A percentile compares a stretch with the other conserved stretches of the same genome.
Evolutionary conservation across 164 flowering plant genomes (phyloP).

Genomic region (Saururus chinensis): DNA sequence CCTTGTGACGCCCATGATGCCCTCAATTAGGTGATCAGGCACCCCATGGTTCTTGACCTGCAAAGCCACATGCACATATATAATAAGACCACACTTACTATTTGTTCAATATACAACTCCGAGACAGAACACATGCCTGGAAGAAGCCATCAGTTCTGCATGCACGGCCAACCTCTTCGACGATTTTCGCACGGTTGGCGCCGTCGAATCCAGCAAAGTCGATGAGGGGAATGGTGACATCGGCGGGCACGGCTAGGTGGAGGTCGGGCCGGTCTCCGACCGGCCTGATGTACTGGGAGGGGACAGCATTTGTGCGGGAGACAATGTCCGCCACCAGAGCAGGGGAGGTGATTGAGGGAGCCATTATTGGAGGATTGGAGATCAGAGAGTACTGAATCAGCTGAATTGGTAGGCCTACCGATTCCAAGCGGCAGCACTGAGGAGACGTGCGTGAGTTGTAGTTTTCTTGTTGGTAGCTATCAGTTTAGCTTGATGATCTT

Average conservation of each 20-base stretch:
- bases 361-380: background rate
- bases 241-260: constrained; percentile 8
- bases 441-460: too few species aligned
- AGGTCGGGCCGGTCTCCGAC: constrained; percentile 42
- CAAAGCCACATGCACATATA: background rate
- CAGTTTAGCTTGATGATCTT: too few species aligned
- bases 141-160: constrained; percentile 49
- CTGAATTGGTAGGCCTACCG: too few species aligned
- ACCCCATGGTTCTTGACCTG: constrained; percentile 60
- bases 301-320: constrained; percentile 14
- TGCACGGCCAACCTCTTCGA: constrained; percentile 31
- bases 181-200: constrained; percentile 16
- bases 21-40: constrained; percentile 24
- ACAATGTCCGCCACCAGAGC: constrained; percentile 25
- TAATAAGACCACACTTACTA: background rate
- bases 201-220: constrained; percentile 30
- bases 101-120: background rate
- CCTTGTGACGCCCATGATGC: constrained; percentile 25
- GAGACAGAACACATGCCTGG: constrained; percentile 11
- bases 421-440: too few species aligned
- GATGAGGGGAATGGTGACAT: constrained; percentile 33
- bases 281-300: constrained; percentile 36
- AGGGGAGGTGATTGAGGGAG: background rate
- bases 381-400: background rate
- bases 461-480: too few species aligned